A percentile compares a stretch with the other conserved stretches of the same genome.
phyloP scores from a whole-genome alignment of 192 early-diverging fungal species.

The Diversispora eburnea region DNA sequence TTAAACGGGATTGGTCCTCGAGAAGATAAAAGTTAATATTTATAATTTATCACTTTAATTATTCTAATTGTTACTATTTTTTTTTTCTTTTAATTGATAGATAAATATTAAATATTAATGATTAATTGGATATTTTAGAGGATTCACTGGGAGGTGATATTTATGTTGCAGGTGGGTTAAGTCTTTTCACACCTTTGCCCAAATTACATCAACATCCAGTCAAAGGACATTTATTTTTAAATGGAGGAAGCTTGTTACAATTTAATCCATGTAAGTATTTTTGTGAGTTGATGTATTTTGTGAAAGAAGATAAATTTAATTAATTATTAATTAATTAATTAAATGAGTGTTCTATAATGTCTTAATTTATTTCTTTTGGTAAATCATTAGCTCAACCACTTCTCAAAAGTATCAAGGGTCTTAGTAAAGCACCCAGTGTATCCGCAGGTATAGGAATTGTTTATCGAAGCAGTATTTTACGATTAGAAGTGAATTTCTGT shows the following conservation, averaged over 20 bases:
- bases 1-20: constrained; percentile 84
- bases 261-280: constrained; percentile 45
- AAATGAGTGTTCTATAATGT: not conserved
- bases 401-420: constrained; percentile 36
- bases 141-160: constrained; percentile 89
- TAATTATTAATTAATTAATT: no score
- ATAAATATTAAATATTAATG: not conserved
- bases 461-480: constrained; percentile 78
- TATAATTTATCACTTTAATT: not conserved
- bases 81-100: not conserved
- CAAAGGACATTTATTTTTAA: constrained; percentile 82
- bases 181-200: constrained; percentile 80
- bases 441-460: constrained; percentile 81
- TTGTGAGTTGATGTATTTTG: not conserved
- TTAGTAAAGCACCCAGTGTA: constrained; percentile 62
- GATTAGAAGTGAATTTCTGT: constrained; percentile 90
- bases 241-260: constrained; percentile 72
- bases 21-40: constrained; percentile 64
- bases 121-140: constrained; percentile 27
- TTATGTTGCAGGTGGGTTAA: constrained; percentile 75
- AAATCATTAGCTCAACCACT: constrained; percentile 23
- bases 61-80: no score
- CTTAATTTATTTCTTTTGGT: not conserved
- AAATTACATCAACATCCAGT: constrained; percentile 59
- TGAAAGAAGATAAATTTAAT: not conserved